Base-by-base conservation (phyloP, 768 basidiomycete genomes). In the Mycena epipterygia region DNA sequence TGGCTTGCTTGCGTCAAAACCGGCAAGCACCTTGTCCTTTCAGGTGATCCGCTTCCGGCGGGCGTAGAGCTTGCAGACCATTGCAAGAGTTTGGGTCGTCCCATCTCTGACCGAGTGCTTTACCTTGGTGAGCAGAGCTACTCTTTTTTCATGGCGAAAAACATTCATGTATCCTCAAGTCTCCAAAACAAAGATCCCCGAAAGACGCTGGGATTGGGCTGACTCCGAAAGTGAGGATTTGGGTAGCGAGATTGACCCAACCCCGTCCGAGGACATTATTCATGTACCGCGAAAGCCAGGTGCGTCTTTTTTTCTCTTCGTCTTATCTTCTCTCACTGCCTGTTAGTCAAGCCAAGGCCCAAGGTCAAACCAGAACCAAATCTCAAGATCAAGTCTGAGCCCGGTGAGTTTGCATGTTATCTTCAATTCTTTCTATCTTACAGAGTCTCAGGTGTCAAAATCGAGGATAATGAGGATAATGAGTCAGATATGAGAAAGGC, bases 401-500 rank as follows among this genome's bases (percentile, higher is more conserved):
- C n/a, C n/a, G n/a, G n/a, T n/a, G n/a, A n/a, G n/a, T n/a, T n/a
- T n/a, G n/a, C n/a, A n/a, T n/a, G n/a, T n/a, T n/a, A n/a, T n/a
- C n/a, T n/a, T n/a, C n/a, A n/a, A n/a, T n/a, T n/a, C n/a, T n/a
- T n/a, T n/a, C n/a, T n/a, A n/a, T n/a, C n/a, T n/a, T n/a, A n/a
- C n/a, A n/a, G n/a, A n/a, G n/a, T n/a, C n/a, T n/a, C 62, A 11
- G 51, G 19, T 17, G 9, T 37, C 23, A 63, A 33, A 30, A 4
- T 27, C 25, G 35, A 63, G 33, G 35, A n/a, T n/a, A n/a, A n/a
- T n/a, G n/a, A n/a, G n/a, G n/a, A n/a, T n/a, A n/a, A 67, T 0
- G 56, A 67, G 23, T 14, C 57, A 6, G 66, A 68, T 42, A 68
- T 68, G 67, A 32, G 32, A 1, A 21, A 61, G 7, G 67, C 67